Percentiles rank a stretch among this genome's conserved stretches.
Conservation (phyloP, 805 yeast species). For the Candida xyloterini region DNA sequence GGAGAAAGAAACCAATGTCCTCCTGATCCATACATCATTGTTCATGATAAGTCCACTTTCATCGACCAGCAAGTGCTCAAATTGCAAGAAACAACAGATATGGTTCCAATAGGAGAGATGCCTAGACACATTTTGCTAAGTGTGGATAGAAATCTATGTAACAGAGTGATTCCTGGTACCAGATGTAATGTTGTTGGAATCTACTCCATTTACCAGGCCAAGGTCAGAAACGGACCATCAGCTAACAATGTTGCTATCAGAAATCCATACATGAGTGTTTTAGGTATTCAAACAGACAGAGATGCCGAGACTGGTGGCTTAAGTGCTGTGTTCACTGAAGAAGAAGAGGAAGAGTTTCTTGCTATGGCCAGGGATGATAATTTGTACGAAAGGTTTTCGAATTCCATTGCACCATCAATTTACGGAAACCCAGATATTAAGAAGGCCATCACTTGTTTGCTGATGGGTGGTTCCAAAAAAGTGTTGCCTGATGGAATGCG, state of each 20-base stretch:
- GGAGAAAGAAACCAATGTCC: constrained; percentile 68
- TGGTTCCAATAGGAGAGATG: constrained; percentile 98
- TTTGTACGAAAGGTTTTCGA: constrained; percentile 79
- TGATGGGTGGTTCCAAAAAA: constrained; percentile 94
- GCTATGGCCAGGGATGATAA: constrained; percentile 79
- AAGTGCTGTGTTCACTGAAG: constrained; percentile 69
- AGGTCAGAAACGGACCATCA: constrained; percentile 46
- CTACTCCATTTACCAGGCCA: constrained; percentile 84
- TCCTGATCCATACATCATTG: constrained; percentile 86
- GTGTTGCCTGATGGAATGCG: constrained; percentile 94
- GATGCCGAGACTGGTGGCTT: constrained; percentile 48
- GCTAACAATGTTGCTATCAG: constrained; percentile 78
- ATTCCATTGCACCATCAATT: constrained; percentile 93
- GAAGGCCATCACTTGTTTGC: constrained; percentile 84
- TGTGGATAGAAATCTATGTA: constrained; percentile 86
- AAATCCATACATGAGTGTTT: constrained; percentile 82
- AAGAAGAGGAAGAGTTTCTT: constrained; percentile 90
- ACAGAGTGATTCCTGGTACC: constrained; percentile 91
- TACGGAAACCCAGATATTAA: constrained; percentile 93
- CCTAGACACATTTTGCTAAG: constrained; percentile 89
- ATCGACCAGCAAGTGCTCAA: constrained; percentile 93
- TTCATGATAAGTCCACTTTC: constrained; percentile 90
- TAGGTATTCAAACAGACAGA: constrained; percentile 83
- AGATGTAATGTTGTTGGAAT: constrained; percentile 90
- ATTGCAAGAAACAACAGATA: constrained; percentile 95